Conservation (phyloP, 352 stramenopile genomes). For the Globisporangium okanoganense region DNA sequence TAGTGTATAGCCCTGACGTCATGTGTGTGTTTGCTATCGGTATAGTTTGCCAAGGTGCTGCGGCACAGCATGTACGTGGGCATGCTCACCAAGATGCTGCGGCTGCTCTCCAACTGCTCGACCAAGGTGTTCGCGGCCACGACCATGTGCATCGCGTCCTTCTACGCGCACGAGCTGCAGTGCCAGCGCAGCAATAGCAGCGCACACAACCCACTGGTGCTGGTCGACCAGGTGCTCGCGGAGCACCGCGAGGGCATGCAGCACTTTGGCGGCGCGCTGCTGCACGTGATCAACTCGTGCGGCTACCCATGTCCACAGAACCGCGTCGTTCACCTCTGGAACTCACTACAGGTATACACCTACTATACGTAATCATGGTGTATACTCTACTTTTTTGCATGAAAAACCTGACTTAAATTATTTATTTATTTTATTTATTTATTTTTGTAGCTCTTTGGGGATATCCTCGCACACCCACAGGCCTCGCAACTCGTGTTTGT, state of each 20-base stretch:
- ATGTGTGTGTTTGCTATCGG: neutral
- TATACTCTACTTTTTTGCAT: neutral
- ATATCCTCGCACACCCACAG: slow-evolving; percentile 44
- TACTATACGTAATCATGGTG: neutral
- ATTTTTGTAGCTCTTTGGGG: slow-evolving; percentile 39
- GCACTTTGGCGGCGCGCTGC: slow-evolving; percentile 56
- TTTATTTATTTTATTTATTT: neutral
- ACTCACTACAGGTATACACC: slow-evolving; percentile 47
- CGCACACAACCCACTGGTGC: slow-evolving; percentile 16
- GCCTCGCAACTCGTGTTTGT: slow-evolving; percentile 52
- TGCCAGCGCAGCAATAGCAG: slow-evolving; percentile 12
- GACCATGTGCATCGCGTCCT: slow-evolving; percentile 49
- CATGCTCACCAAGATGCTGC: slow-evolving; percentile 63
- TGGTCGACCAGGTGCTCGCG: slow-evolving; percentile 48
- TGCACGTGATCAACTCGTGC: slow-evolving; percentile 82
- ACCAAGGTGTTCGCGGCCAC: slow-evolving; percentile 65
- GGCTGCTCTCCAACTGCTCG: slow-evolving; percentile 45
- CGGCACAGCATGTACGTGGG: slow-evolving; percentile 50
- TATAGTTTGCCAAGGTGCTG: slow-evolving; percentile 36
- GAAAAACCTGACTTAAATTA: neutral
- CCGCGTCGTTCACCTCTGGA: slow-evolving; percentile 39
- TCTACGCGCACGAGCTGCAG: slow-evolving; percentile 50
- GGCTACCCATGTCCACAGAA: slow-evolving; percentile 51
- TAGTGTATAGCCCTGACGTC: neutral
- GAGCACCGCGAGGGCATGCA: slow-evolving; percentile 49